Conservation (phyloP, 2,329 filamentous ascomycete genomes). For the Diatrype stigma region DNA sequence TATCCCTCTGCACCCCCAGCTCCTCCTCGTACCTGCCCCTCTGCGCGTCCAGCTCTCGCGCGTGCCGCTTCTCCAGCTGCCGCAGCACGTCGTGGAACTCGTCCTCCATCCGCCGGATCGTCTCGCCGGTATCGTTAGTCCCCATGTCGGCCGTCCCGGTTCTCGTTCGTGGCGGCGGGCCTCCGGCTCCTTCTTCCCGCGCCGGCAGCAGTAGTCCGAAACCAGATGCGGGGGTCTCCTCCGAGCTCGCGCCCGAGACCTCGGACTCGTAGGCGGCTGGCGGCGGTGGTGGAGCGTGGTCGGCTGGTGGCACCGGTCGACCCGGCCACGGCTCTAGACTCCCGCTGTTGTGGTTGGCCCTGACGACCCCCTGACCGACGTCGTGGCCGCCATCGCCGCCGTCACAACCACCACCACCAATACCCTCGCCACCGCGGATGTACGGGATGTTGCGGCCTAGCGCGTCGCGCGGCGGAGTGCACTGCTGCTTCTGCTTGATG, state of each 20-base stretch:
- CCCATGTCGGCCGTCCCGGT: not conserved
- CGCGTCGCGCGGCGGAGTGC: not conserved
- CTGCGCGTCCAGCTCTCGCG: conserved; percentile 2
- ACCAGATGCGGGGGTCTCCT: not conserved
- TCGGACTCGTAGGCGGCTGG: too few relatives aligned
- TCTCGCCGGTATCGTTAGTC: conserved; percentile 2
- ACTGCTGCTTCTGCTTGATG: not conserved
- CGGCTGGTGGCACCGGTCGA: too few relatives aligned
- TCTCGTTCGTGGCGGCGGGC: not conserved
- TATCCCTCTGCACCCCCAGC: conserved; percentile 7
- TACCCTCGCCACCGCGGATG: not conserved
- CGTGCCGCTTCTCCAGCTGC: conserved; percentile 6
- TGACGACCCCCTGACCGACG: not conserved
- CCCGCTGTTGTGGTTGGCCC: not conserved
- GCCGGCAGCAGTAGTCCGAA: not conserved
- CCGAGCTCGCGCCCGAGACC: too few relatives aligned
- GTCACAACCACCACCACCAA: not conserved
- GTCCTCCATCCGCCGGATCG: conserved; percentile 8
- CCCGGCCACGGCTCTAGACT: too few relatives aligned
- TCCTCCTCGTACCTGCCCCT: conserved; percentile 7
- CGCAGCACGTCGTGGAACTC: conserved; percentile 11
- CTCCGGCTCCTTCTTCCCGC: not conserved
- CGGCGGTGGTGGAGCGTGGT: too few relatives aligned
- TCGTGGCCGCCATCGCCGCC: not conserved
- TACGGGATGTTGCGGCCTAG: not conserved